Evolutionary conservation across 2,329 filamentous ascomycete species (phyloP).

Genomic region (Alternaria dauci): DNA sequence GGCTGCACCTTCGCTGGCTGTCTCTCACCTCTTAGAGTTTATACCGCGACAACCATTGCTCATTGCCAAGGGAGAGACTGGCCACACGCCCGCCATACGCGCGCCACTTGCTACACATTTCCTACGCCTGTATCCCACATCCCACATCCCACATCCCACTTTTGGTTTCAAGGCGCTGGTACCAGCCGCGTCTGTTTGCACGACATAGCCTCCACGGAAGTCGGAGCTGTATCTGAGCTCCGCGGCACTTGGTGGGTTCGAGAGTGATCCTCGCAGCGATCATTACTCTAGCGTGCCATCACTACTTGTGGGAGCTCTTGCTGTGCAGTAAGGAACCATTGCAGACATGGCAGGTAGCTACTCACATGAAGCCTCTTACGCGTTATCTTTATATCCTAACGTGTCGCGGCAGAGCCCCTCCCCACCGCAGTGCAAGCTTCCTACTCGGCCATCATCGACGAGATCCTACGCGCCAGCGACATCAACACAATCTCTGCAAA

Average conservation of each 20-base stretch:
- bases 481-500: constrained; percentile 72
- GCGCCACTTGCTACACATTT: constrained; percentile 19
- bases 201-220: constrained; percentile 8
- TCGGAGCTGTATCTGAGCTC: constrained; percentile 16
- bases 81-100: constrained; percentile 12
- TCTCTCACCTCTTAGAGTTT: constrained; percentile 29
- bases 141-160: not conserved
- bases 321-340: constrained; percentile 9
- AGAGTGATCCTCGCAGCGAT: not conserved
- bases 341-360: constrained; percentile 45
- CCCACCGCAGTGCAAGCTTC: constrained; percentile 58
- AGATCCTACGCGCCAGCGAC: constrained; percentile 67
- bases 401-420: constrained; percentile 43
- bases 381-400: constrained; percentile 20
- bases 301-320: constrained; percentile 1
- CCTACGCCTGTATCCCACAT: not conserved
- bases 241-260: not conserved
- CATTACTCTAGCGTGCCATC: constrained; percentile 3
- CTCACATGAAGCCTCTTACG: constrained; percentile 6
- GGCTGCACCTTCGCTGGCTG: constrained; percentile 15
- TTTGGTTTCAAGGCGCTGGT: constrained; percentile 8
- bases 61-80: constrained; percentile 20
- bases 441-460: constrained; percentile 69
- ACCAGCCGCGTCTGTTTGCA: constrained; percentile 6
- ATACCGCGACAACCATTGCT: constrained; percentile 21